These are phyloP conservation scores for Geotrichum cucujoidarum DNA, from an alignment of 1,139 yeast species.

Conservation along the genomic window DNA sequence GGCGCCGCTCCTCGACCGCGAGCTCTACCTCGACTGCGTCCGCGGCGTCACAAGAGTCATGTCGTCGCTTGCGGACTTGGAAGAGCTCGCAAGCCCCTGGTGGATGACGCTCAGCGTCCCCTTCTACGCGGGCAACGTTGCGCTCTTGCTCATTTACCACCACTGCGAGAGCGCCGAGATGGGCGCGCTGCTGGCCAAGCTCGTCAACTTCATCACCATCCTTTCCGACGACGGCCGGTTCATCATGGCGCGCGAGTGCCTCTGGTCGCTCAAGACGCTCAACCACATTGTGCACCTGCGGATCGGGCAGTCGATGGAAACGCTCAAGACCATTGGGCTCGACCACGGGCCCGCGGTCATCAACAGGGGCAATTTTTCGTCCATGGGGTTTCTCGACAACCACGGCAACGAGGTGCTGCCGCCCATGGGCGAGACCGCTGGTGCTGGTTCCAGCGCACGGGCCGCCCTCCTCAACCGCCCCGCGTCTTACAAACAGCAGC, in stretches of 20 bases:
- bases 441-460: neutral
- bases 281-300: conserved; percentile 49
- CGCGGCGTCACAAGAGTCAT: conserved; percentile 33
- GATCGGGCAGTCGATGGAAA: conserved; percentile 41
- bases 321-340: conserved; percentile 44
- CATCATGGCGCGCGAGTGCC: conserved; percentile 57
- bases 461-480: neutral
- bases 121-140: conserved; percentile 46
- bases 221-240: conserved; percentile 44
- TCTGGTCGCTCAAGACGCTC: conserved; percentile 59
- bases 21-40: conserved; percentile 20
- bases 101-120: conserved; percentile 46
- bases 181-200: conserved; percentile 22
- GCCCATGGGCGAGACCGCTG: neutral
- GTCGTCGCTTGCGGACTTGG: conserved; percentile 33
- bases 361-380: conserved; percentile 45
- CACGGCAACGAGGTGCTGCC: conserved; percentile 20
- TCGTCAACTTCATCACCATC: conserved; percentile 36
- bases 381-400: conserved; percentile 26
- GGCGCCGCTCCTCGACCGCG: conserved; percentile 5
- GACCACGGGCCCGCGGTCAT: conserved; percentile 55
- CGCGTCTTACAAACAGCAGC: neutral
- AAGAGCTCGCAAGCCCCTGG: conserved; percentile 46
- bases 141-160: conserved; percentile 45
- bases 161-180: conserved; percentile 34